Evolutionary conservation across 2,329 filamentous ascomycete species (phyloP).

Genomic region (Zarea fungicola): DNA sequence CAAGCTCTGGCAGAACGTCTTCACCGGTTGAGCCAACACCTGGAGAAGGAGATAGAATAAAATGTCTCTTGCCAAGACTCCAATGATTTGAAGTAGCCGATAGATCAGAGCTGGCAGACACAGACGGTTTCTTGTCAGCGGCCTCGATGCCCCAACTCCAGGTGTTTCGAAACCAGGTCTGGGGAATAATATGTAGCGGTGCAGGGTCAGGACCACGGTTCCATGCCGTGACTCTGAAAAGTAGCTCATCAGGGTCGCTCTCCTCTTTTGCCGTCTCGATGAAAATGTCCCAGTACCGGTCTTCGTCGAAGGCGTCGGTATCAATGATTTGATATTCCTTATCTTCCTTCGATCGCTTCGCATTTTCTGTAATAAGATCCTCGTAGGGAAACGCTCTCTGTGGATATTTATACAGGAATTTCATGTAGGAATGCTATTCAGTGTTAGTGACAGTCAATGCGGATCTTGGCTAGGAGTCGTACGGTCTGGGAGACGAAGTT

Average conservation of each 20-base stretch:
- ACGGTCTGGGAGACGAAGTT: constrained; percentile 13
- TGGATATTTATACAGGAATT: constrained; percentile 96
- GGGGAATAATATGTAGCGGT: constrained; percentile 87
- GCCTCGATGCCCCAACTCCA: constrained; percentile 90
- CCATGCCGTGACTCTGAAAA: constrained; percentile 94
- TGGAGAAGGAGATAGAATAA: constrained; percentile 84
- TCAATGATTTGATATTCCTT: constrained; percentile 89
- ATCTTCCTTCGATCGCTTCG: constrained; percentile 66
- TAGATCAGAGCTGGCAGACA: constrained; percentile 60
- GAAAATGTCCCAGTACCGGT: constrained; percentile 94
- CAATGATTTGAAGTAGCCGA: constrained; percentile 73
- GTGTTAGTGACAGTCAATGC: constrained; percentile 16
- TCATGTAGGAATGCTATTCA: constrained; percentile 91
- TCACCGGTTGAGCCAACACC: constrained; percentile 72
- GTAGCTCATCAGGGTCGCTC: constrained; percentile 84
- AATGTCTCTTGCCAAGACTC: constrained; percentile 75
- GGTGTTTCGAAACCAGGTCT: constrained; percentile 95
- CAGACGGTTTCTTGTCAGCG: constrained; percentile 71
- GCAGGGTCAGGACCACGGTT: constrained; percentile 89
- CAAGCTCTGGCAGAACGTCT: constrained; percentile 76
- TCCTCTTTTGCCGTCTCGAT: constrained; percentile 94
- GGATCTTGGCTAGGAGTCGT: too few species aligned
- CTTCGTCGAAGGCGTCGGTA: constrained; percentile 80
- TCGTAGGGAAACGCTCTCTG: constrained; percentile 90
- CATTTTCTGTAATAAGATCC: constrained; percentile 80